Percentiles rank a stretch among this genome's conserved stretches.
These are phyloP conservation scores for Pyrenophora graminea DNA, from an alignment of 2,329 filamentous ascomycete genomes.

Conservation along the genomic window DNA sequence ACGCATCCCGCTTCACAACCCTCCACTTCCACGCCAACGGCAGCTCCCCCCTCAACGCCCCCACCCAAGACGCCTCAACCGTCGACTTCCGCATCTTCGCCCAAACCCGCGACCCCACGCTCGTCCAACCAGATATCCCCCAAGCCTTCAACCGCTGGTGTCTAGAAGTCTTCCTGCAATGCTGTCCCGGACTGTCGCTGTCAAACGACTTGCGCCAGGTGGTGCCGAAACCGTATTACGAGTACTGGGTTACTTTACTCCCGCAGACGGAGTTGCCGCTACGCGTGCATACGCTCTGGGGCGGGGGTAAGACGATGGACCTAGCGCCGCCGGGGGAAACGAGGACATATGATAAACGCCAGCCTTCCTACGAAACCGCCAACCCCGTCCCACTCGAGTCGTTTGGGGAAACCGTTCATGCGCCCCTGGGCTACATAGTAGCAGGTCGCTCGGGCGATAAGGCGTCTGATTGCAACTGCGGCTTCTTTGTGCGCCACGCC, in stretches of 20 bases:
- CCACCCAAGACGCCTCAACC: conserved; percentile 43
- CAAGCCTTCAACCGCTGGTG: conserved; percentile 34
- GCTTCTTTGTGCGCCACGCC: conserved; percentile 41
- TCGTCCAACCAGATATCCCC: conserved; percentile 29
- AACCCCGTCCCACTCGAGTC: conserved; percentile 10
- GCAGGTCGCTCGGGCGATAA: conserved; percentile 51
- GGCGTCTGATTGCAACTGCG: conserved; percentile 44
- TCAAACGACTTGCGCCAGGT: conserved; percentile 29
- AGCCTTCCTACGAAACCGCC: conserved; percentile 38
- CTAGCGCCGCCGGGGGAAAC: conserved; percentile 22
- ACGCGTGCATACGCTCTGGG: conserved; percentile 23
- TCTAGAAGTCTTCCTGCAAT: conserved; percentile 44
- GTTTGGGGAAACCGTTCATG: conserved; percentile 32
- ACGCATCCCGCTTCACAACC: conserved; percentile 21
- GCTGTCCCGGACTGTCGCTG: conserved; percentile 48
- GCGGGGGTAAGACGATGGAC: conserved; percentile 7
- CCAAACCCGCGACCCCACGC: conserved; percentile 24
- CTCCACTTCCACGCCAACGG: conserved; percentile 41
- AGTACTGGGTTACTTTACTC: conserved; percentile 33
- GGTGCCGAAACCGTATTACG: conserved; percentile 31
- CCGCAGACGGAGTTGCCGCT: conserved; percentile 28
- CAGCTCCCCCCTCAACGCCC: conserved; percentile 29
- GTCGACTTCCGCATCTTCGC: conserved; percentile 44
- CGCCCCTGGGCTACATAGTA: conserved; percentile 50
- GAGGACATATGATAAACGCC: conserved; percentile 22